phyloP scores from a whole-genome alignment of 2,329 filamentous ascomycete genomes.

The Botrytis aclada region DNA sequence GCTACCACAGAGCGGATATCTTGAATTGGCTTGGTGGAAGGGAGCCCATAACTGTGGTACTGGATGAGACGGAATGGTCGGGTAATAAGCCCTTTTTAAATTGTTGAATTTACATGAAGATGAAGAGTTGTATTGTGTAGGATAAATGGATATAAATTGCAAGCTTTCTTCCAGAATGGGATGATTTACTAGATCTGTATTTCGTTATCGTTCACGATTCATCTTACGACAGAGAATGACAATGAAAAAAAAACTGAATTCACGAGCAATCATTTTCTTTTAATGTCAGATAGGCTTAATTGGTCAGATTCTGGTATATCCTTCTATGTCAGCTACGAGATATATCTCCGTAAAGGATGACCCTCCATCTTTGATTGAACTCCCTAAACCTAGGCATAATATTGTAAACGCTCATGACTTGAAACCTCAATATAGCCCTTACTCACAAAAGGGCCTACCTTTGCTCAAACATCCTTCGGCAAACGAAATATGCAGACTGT shows the following conservation, averaged over 20 bases:
- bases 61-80: not conserved
- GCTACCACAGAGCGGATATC: constrained; percentile 19
- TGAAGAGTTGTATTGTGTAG: not conserved
- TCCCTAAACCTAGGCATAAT: not conserved
- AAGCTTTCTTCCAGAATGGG: not conserved
- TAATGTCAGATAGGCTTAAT: not conserved
- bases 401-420: not conserved
- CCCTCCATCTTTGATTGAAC: not conserved
- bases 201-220: not conserved
- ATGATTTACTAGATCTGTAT: not conserved
- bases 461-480: not conserved
- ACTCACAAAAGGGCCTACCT: no score
- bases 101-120: not conserved
- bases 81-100: not conserved
- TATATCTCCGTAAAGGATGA: not conserved
- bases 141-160: not conserved
- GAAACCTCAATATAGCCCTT: not conserved
- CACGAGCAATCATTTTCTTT: not conserved
- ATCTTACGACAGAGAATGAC: not conserved
- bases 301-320: not conserved
- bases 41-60: not conserved
- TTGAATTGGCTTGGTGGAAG: not conserved
- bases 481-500: not conserved
- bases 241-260: not conserved
- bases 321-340: not conserved